Evolutionary conservation across 2,329 filamentous ascomycete species (phyloP).

Genomic region (Diaporthe vexans): DNA sequence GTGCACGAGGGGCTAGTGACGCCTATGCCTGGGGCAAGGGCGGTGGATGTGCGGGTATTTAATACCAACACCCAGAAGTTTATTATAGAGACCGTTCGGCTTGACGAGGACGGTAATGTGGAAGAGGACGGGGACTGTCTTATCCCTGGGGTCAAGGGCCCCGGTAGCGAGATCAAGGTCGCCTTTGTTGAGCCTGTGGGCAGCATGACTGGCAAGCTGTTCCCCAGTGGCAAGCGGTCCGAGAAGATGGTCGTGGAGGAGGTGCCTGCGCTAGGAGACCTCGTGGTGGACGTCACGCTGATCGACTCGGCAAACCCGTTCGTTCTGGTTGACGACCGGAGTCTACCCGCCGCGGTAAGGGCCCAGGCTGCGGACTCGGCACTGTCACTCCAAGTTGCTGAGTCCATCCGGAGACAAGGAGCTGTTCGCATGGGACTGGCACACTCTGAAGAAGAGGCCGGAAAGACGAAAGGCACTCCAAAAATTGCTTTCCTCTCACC

Average conservation of each 20-base stretch:
- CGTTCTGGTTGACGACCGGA: neutral
- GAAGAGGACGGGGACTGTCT: neutral
- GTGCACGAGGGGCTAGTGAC: neutral
- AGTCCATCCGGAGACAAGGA: neutral
- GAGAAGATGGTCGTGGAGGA: neutral
- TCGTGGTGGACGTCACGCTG: neutral
- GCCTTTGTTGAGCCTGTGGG: neutral
- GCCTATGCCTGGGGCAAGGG: neutral
- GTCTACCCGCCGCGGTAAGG: neutral
- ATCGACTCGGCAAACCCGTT: conserved; percentile 11
- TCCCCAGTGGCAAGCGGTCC: neutral
- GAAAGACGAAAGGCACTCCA: neutral
- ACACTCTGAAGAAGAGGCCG: neutral
- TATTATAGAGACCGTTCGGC: neutral
- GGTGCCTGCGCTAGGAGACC: neutral
- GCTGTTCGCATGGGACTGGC: neutral
- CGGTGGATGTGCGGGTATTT: neutral
- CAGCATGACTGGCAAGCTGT: neutral
- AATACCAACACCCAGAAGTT: neutral
- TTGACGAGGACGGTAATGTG: neutral
- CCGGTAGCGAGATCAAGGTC: neutral
- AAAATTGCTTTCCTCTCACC: neutral
- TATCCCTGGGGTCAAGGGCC: neutral
- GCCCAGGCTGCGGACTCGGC: neutral
- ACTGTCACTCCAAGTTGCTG: neutral